phyloP scores from a whole-genome alignment of 192 early-diverging fungal genomes.

The Diversispora eburnea region DNA sequence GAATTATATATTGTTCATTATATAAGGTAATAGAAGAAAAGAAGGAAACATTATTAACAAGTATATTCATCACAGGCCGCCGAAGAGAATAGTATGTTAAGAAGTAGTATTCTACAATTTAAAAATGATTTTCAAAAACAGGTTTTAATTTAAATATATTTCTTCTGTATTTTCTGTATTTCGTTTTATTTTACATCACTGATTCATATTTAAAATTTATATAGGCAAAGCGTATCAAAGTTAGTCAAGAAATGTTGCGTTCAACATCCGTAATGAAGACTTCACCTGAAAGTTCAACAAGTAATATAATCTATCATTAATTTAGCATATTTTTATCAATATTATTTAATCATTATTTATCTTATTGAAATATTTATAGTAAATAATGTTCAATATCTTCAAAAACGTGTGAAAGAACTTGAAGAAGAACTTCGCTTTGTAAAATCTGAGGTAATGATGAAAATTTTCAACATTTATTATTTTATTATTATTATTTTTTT shows the following conservation, averaged over 20 bases:
- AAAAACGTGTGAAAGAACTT: slow-evolving; percentile 49
- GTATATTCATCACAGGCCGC: slow-evolving; percentile 41
- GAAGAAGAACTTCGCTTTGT: slow-evolving; percentile 55
- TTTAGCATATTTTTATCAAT: neutral
- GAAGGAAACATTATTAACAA: neutral
- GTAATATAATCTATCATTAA: slow-evolving; percentile 11
- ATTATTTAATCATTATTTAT: neutral
- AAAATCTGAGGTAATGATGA: slow-evolving; percentile 34
- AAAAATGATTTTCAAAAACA: slow-evolving; percentile 58
- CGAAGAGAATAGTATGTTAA: slow-evolving; percentile 58
- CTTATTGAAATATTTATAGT: slow-evolving; percentile 3
- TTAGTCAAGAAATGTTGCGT: slow-evolving; percentile 41
- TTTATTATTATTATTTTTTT: neutral
- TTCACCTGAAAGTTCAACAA: slow-evolving; percentile 25
- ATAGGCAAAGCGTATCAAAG: slow-evolving; percentile 48
- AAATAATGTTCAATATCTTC: slow-evolving; percentile 19
- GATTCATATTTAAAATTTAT: neutral
- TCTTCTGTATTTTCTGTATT: neutral
- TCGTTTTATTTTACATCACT: neutral
- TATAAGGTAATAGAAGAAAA: neutral
- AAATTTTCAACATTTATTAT: slow-evolving; percentile 1
- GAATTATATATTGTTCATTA: neutral
- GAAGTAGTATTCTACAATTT: slow-evolving; percentile 64
- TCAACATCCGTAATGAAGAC: slow-evolving; percentile 24
- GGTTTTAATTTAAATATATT: neutral